phyloP scores from a whole-genome alignment of 163 green algal species.

The Chlorella variabilis region DNA sequence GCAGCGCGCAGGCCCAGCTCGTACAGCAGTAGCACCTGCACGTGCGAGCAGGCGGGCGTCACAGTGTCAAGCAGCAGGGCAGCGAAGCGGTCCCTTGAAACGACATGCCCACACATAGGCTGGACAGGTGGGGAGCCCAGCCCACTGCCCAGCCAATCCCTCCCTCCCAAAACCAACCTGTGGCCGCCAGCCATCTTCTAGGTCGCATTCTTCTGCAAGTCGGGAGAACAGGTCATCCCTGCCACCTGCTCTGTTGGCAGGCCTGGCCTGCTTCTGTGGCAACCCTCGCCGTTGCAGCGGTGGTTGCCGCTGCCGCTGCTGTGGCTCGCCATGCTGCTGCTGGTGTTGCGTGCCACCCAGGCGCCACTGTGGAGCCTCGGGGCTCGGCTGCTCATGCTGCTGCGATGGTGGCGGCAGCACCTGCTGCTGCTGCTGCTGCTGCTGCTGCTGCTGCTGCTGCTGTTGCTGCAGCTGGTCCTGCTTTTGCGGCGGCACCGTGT shows the following conservation, averaged over 20 bases:
- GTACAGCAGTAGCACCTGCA: slow-evolving; percentile 39
- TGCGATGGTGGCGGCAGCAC: neutral
- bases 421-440: neutral
- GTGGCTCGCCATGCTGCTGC: neutral
- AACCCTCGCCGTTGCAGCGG: neutral
- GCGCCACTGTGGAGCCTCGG: neutral
- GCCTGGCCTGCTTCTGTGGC: neutral
- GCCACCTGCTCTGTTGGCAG: neutral
- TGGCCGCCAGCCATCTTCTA: slow-evolving; percentile 37
- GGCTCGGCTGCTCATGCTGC: neutral
- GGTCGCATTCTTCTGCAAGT: slow-evolving; percentile 15
- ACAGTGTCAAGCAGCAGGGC: too few relatives aligned
- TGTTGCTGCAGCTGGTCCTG: neutral
- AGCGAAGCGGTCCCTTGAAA: too few relatives aligned
- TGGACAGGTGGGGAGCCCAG: too few relatives aligned
- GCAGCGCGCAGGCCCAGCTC: slow-evolving; percentile 22
- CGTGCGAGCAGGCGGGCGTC: too few relatives aligned
- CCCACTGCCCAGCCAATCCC: too few relatives aligned
- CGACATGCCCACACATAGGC: too few relatives aligned
- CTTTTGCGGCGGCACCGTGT: neutral
- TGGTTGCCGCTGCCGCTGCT: neutral
- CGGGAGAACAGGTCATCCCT: slow-evolving; percentile 28
- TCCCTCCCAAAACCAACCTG: slow-evolving; percentile 2
- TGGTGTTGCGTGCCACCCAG: neutral
- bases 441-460: neutral